Base-by-base conservation (phyloP, 2,329 filamentous ascomycete genomes). In the Pestalotiopsis sp. region DNA sequence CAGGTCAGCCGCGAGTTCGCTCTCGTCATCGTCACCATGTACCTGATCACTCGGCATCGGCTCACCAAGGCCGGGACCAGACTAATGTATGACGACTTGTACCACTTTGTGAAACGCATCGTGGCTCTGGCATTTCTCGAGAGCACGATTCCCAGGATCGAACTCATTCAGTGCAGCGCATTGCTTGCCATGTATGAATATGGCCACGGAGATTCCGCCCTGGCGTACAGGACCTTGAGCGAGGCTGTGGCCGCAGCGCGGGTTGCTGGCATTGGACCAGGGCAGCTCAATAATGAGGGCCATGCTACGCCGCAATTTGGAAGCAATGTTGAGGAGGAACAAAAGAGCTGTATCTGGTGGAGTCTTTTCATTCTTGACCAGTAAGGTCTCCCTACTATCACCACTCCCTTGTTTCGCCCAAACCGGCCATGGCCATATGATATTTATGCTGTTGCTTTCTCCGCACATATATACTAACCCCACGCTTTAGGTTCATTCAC, bases 181-280 rank as follows among this genome's bases (percentile, higher is more conserved):
- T 72, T 84, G 67, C 71, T 84, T 57, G 80, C 81, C 4, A 74
- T 84, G 57, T 84, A 82, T 71, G 82, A 84, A 70, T 82, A 83
- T 69, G 82, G 82, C 2, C 82, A 84, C 69, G 82, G 82, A 39
- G 78, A 82, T 41, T 76, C 80, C 39, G 73, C 75, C 64, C 75
- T 80, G n/a, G 81, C 82, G 27, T 84, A 84, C 70, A 74, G 80
- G 38, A 83, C 82, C 11, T 76, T 84, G 11, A 81, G 80, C 41
- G 81, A 84, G 71, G 78, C 80, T 0, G 79, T 78, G n/a, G 78
- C 79, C 4, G 78, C 78, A 61, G 78, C 79, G 13, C 74, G 79
- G 27, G 72, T 80, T 7, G 66, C 83, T 45, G 77, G 73, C 4
- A 76, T 84, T 17, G 74, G 73, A 39, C 82, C 82, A 0, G 80